Evolutionary conservation across 2,329 filamentous ascomycete genomes (phyloP), one percentile per base, ranked within the genome.

Genomic region (Aureobasidium sp.): DNA sequence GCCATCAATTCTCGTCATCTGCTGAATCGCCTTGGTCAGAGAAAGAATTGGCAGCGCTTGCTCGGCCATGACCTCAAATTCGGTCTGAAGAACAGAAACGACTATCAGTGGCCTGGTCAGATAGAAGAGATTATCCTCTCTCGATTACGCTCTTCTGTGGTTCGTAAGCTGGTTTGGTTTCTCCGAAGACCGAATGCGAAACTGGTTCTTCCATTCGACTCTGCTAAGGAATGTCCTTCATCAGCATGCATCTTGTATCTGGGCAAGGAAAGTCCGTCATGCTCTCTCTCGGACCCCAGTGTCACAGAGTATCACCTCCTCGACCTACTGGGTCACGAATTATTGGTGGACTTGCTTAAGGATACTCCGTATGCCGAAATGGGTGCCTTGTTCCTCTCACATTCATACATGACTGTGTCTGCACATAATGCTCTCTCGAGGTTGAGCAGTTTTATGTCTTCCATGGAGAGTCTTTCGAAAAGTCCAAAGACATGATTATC

Each of bases 81-180:
- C 14, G 65, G 58, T 7, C 35, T 56, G 37, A 58, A 54, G 35
- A 33, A 42, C 19, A 42, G 58, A 45, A 61, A 61, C 14, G 59
- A 63, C 24, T 66, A 63, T 53, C 29, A 58, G 17, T 68, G 68
- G 65, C 62, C 83, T 33, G 44, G 72, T 5, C 82, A 85, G 65
- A 88, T 87, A 83, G 75, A 79, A 37, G 70, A 74, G 0, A 74
- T 81, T 29, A 67, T 88, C 0, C 72, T 86, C 4, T 70, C 76
- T 6, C 72, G 80, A 62, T 74, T 86, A 72, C 79, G 82, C 5
- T 71, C 76, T 5, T 72, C 76, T 1, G 74, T 81, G 19, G 72
- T 77, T 1, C 75, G 81, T 22, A 72, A 78, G 0, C 70, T 88
- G 12, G 64, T 74, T 11, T 81, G 78, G 65, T 27, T 39, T 6